Evolutionary conservation across 306 rosid genomes (phyloP).

Genomic region (Trifolium pratense): DNA sequence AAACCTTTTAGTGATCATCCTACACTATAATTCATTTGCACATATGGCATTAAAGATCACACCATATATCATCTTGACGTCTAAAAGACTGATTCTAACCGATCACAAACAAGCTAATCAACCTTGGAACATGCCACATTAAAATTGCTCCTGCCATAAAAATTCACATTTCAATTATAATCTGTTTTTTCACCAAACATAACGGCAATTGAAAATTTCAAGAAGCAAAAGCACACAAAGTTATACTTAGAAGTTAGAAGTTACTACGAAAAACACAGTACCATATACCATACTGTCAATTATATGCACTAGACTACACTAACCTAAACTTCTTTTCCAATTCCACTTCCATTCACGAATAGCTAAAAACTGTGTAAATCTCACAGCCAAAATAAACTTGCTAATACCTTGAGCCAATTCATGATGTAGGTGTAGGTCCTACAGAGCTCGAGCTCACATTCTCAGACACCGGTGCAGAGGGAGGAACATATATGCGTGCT

Average conservation of each 20-base stretch:
- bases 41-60: slow-evolving; percentile 29
- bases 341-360: slow-evolving; percentile 18
- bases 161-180: slow-evolving; percentile 1
- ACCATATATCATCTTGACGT: slow-evolving; percentile 11
- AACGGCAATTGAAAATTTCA: slow-evolving; percentile 4
- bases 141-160: slow-evolving; percentile 31
- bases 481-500: slow-evolving; percentile 80
- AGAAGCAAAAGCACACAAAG: slow-evolving; percentile 20
- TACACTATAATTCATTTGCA: slow-evolving; percentile 34
- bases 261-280: slow-evolving; percentile 3
- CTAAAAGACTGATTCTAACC: slow-evolving; percentile 30
- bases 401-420: slow-evolving; percentile 39
- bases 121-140: slow-evolving; percentile 21
- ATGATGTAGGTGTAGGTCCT: slow-evolving; percentile 44
- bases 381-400: slow-evolving; percentile 5
- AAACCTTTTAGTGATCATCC: slow-evolving; percentile 10
- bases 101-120: slow-evolving; percentile 27
- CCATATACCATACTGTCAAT: slow-evolving; percentile 21
- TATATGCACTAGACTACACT: slow-evolving; percentile 18
- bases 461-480: slow-evolving; percentile 32
- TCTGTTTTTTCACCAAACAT: slow-evolving; percentile 14
- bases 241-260: background rate
- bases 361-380: slow-evolving; percentile 15
- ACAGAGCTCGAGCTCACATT: slow-evolving; percentile 34
- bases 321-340: slow-evolving; percentile 31